Base-by-base conservation (phyloP, 495 filamentous ascomycete genomes). In the Neurospora pannonica region DNA sequence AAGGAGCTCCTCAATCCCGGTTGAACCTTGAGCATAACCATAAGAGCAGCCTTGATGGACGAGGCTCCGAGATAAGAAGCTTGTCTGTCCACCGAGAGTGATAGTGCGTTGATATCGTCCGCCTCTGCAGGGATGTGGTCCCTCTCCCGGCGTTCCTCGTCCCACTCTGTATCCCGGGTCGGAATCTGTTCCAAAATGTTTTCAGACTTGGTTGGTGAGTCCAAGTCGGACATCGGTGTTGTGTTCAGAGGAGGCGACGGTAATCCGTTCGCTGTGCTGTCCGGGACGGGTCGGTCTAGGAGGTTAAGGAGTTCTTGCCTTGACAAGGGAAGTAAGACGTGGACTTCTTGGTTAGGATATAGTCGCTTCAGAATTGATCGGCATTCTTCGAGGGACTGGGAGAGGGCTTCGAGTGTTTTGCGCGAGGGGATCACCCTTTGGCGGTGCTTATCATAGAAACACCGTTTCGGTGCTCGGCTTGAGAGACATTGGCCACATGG, bases 41-140 rank as follows among this genome's bases (percentile, higher is more conserved):
- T 91, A 31, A 95, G 86, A 10, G 91, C 92, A 0, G 92, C 92
- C 76, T 92, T 92, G 76, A 95, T 92, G 24, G 92, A 95, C 0
- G 92, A 94, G n/a, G 92, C 89, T 8, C 93, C 92, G 2, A 95
- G 85, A 76, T 94, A 95, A 11, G 93, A 94, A 10, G 91, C 89
- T 73, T 91, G 88, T 10, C 89, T 86, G 77, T 91, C 88, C 5
- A 92, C 85, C 4, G 91, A 90, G 43, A 95, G 86, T n/a, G 91
- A 93, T 1, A 94, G 83, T 0, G 91, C 92, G 79, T 94, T 94
- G 70, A 95, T 91, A 81, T 95, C 93, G 80, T 95, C 93, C 0
- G 92, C 90, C 74, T 94, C 90, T 70, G 85, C 87, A 38, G 91
- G 90, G 67, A 92, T 87, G 31, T 87, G 82, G 72, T 90, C 89